Conservation (phyloP, 2,329 filamentous ascomycete species). For the Neonectria faginata region DNA sequence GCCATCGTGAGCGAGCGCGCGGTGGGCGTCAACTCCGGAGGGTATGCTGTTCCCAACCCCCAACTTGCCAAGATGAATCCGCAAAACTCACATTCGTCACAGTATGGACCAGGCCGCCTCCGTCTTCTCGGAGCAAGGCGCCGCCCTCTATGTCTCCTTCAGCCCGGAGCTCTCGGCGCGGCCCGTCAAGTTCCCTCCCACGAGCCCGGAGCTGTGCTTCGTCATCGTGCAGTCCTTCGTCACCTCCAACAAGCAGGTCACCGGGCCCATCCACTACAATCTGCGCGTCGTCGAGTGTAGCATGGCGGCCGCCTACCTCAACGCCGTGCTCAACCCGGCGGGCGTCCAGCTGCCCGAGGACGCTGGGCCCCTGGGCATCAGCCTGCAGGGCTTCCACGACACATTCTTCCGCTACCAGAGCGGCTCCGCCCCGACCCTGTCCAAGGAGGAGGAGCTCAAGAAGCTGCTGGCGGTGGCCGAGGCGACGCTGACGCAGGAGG, state of each 20-base stretch:
- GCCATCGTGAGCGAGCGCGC: constrained; percentile 94
- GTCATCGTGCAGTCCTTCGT: constrained; percentile 96
- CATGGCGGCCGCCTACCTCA: constrained; percentile 79
- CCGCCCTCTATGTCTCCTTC: constrained; percentile 91
- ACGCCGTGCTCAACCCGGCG: constrained; percentile 67
- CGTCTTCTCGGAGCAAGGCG: constrained; percentile 88
- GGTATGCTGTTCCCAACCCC: constrained; percentile 62
- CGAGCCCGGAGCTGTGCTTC: constrained; percentile 86
- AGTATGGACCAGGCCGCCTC: constrained; percentile 98
- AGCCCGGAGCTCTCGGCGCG: constrained; percentile 80
- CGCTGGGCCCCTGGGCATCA: constrained; percentile 83
- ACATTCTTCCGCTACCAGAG: constrained; percentile 73
- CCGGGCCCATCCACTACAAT: constrained; percentile 95
- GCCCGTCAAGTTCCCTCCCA: constrained; percentile 84
- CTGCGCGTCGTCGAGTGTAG: constrained; percentile 96
- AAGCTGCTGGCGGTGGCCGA: constrained; percentile 77
- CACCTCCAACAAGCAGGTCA: constrained; percentile 92
- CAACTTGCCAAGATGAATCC: not conserved
- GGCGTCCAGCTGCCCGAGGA: constrained; percentile 77
- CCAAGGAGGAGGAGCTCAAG: constrained; percentile 75
- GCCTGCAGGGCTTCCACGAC: constrained; percentile 87
- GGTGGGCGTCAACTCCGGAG: constrained; percentile 96
- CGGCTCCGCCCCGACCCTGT: constrained; percentile 53
- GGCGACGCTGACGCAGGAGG: constrained; percentile 77
- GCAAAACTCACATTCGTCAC: constrained; percentile 41